A percentile compares a stretch with the other conserved stretches of the same genome.
phyloP scores from a whole-genome alignment of 208 protist species.

The Trypanosoma brucei region DNA sequence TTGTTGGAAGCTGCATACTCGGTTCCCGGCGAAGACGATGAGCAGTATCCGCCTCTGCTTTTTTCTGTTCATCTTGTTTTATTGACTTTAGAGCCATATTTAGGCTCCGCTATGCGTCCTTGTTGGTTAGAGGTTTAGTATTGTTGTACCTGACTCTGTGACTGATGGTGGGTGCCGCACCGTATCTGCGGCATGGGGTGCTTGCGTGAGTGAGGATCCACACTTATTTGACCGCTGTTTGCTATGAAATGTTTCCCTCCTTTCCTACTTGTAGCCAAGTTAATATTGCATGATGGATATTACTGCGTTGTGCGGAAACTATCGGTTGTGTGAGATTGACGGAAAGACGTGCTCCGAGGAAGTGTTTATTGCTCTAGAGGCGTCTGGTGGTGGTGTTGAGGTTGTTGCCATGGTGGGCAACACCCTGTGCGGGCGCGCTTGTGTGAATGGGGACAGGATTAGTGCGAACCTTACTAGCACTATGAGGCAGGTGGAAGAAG shows the following conservation, averaged over 20 bases:
- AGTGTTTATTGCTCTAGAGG: constrained; percentile 34
- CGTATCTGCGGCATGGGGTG: too few species aligned
- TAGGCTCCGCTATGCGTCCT: too few species aligned
- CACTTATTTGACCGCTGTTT: neutral
- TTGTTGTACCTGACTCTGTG: too few species aligned
- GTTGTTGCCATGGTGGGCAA: constrained; percentile 36
- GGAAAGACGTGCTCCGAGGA: constrained; percentile 23
- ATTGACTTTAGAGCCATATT: too few species aligned
- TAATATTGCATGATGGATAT: constrained; percentile 3
- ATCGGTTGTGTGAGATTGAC: constrained; percentile 48
- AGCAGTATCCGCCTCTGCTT: too few species aligned
- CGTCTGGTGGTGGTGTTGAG: constrained; percentile 26
- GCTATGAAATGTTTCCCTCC: neutral
- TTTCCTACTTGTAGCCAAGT: neutral
- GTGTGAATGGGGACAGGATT: constrained; percentile 29
- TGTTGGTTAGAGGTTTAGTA: too few species aligned
- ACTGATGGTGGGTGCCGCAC: too few species aligned
- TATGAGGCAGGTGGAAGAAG: constrained; percentile 29
- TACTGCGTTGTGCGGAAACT: constrained; percentile 50
- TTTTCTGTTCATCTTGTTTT: too few species aligned
- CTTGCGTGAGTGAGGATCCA: too few species aligned
- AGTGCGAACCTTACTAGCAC: constrained; percentile 37
- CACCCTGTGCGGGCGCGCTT: constrained; percentile 37
- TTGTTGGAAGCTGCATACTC: constrained; percentile 4
- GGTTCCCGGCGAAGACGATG: neutral